Conservation (phyloP, 1,139 yeast genomes). For the Diutina neorugosa region DNA sequence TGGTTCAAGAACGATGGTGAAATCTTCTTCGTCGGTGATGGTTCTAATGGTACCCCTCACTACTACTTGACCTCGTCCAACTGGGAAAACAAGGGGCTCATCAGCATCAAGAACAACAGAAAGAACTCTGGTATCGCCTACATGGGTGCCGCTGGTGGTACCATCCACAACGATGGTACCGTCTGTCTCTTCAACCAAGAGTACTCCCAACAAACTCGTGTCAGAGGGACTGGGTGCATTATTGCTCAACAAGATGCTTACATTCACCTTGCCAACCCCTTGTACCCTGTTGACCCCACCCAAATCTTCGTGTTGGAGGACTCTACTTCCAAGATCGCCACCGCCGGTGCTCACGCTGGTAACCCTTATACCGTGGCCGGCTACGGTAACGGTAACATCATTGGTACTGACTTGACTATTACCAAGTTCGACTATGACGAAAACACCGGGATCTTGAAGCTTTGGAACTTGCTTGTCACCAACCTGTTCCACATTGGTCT, state of each 20-base stretch:
- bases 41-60: background rate
- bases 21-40: background rate
- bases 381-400: slow-evolving; percentile 19
- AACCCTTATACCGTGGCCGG: slow-evolving; percentile 17
- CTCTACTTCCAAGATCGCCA: background rate
- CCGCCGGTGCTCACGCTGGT: background rate
- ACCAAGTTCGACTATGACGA: slow-evolving; percentile 12
- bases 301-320: background rate
- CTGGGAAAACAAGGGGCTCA: slow-evolving; percentile 1
- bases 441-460: slow-evolving; percentile 14
- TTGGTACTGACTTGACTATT: slow-evolving; percentile 9
- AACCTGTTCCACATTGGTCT: slow-evolving; percentile 14
- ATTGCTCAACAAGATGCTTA: slow-evolving; percentile 2
- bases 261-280: slow-evolving; percentile 5
- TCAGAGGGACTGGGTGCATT: slow-evolving; percentile 6
- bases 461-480: slow-evolving; percentile 5
- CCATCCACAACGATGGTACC: slow-evolving; percentile 6
- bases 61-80: slow-evolving; percentile 2
- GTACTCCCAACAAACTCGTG: slow-evolving; percentile 6
- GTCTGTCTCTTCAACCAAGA: slow-evolving; percentile 6
- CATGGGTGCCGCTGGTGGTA: background rate
- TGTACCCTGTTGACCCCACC: background rate
- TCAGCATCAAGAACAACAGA: background rate
- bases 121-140: background rate
- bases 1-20: background rate